These are phyloP conservation scores for Pythium apleroticum DNA, from an alignment of 352 stramenopile genomes.

Conservation along the genomic window DNA sequence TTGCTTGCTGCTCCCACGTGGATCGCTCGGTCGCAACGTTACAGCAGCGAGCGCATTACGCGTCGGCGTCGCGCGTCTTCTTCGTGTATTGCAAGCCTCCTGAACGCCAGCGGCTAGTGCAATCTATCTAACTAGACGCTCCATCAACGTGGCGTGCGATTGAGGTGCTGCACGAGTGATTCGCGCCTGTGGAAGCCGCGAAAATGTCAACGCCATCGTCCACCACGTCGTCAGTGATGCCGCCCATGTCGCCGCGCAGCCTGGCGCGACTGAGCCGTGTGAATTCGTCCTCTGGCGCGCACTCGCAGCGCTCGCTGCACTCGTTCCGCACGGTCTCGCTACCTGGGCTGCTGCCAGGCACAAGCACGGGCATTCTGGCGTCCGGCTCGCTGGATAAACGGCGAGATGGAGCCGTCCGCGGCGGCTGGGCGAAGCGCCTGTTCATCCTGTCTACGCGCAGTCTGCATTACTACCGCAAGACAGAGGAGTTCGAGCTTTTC, in stretches of 20 bases:
- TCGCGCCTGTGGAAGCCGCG: not conserved
- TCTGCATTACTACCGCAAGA: constrained; percentile 85
- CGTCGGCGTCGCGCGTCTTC: not conserved
- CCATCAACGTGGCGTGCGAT: not conserved
- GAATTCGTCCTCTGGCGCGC: constrained; percentile 49
- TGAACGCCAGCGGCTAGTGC: too few relatives aligned
- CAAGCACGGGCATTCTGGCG: constrained; percentile 72
- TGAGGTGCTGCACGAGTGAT: not conserved
- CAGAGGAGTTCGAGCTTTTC: constrained; percentile 80
- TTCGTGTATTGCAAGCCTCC: not conserved
- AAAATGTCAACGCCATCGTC: constrained; percentile 26
- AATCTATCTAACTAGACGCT: not conserved
- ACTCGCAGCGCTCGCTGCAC: constrained; percentile 59
- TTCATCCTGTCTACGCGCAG: constrained; percentile 83
- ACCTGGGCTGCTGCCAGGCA: constrained; percentile 67
- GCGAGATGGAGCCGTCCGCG: constrained; percentile 77
- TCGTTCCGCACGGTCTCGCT: constrained; percentile 73
- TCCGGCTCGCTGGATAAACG: constrained; percentile 80
- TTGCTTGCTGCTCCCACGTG: constrained; percentile 11
- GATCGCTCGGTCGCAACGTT: constrained; percentile 25
- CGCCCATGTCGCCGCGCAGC: constrained; percentile 28
- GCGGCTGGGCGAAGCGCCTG: constrained; percentile 75
- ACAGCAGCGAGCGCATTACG: not conserved
- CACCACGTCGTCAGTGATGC: constrained; percentile 31
- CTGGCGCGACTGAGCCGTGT: constrained; percentile 54